A percentile compares a stretch with the other conserved stretches of the same genome.
Conservation (phyloP, 192 early-diverging fungal genomes). For the Phlyctochytrium planicorne region DNA sequence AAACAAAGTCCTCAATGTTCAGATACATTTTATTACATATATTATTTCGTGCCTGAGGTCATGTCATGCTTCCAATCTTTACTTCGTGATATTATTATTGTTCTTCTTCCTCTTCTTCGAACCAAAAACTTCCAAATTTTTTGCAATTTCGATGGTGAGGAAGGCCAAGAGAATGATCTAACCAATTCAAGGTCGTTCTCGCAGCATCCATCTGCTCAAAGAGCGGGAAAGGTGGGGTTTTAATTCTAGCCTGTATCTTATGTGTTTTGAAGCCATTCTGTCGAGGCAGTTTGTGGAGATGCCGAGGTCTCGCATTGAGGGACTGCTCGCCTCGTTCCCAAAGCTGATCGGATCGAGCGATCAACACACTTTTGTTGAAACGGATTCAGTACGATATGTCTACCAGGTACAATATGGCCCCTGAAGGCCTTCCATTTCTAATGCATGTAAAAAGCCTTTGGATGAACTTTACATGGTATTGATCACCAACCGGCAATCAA, state of each 20-base stretch:
- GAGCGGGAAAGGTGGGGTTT: constrained; percentile 79
- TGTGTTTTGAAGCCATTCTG: constrained; percentile 24
- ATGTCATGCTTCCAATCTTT: too few relatives aligned
- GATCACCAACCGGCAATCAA: constrained; percentile 92
- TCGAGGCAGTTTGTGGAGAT: constrained; percentile 95
- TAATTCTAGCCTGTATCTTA: neutral
- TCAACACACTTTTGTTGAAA: constrained; percentile 97
- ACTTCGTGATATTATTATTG: too few relatives aligned
- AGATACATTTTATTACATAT: too few relatives aligned
- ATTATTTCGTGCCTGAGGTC: too few relatives aligned
- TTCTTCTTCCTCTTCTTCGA: too few relatives aligned
- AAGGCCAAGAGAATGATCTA: too few relatives aligned
- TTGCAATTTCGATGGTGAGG: too few relatives aligned
- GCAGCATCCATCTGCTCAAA: constrained; percentile 91
- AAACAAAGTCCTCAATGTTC: too few relatives aligned
- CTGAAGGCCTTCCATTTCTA: neutral
- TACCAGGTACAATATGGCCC: constrained; percentile 79
- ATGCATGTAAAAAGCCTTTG: constrained; percentile 61
- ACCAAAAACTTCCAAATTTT: too few relatives aligned
- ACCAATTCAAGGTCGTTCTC: constrained; percentile 74
- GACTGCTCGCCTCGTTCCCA: constrained; percentile 93
- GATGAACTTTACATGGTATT: constrained; percentile 94
- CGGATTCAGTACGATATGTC: constrained; percentile 94
- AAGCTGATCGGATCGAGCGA: constrained; percentile 88
- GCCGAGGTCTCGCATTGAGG: constrained; percentile 95